A percentile compares a stretch with the other conserved stretches of the same genome.
Conservation (phyloP, 2,329 filamentous ascomycete species). For the Colletotrichum scovillei region DNA sequence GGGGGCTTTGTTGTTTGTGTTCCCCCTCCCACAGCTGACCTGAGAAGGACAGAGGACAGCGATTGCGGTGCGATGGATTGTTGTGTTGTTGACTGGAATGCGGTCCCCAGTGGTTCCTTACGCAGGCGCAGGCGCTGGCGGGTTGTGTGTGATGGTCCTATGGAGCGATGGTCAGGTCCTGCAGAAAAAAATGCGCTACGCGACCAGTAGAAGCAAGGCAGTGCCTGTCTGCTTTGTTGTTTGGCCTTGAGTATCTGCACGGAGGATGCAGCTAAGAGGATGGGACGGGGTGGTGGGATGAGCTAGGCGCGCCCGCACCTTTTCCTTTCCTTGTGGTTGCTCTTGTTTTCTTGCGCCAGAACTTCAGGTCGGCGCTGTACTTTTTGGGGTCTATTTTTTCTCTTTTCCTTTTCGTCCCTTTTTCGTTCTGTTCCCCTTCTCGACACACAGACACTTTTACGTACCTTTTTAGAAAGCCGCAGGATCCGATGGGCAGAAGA, state of each 20-base stretch:
- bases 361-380: slow-evolving; percentile 8
- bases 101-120: slow-evolving; percentile 21
- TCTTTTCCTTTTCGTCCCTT: background rate
- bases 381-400: background rate
- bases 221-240: slow-evolving; percentile 35
- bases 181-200: slow-evolving; percentile 21
- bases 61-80: slow-evolving; percentile 1
- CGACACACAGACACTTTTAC: background rate
- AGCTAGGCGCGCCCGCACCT: slow-evolving; percentile 28
- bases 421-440: background rate
- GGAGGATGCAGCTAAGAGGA: slow-evolving; percentile 28
- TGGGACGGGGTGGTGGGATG: slow-evolving; percentile 23
- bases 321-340: background rate
- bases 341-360: background rate
- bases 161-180: background rate
- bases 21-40: slow-evolving; percentile 16
- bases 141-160: slow-evolving; percentile 11
- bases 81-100: slow-evolving; percentile 36
- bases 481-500: slow-evolving; percentile 7
- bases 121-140: slow-evolving; percentile 2
- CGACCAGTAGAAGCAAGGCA: slow-evolving; percentile 24
- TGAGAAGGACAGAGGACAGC: background rate
- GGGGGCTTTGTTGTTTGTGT: slow-evolving; percentile 30
- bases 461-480: background rate
- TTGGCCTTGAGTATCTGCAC: slow-evolving; percentile 13